A percentile compares a stretch with the other conserved stretches of the same genome.
These are phyloP conservation scores for Spongospora subterranea DNA, from an alignment of 208 protist species.

Conservation along the genomic window DNA sequence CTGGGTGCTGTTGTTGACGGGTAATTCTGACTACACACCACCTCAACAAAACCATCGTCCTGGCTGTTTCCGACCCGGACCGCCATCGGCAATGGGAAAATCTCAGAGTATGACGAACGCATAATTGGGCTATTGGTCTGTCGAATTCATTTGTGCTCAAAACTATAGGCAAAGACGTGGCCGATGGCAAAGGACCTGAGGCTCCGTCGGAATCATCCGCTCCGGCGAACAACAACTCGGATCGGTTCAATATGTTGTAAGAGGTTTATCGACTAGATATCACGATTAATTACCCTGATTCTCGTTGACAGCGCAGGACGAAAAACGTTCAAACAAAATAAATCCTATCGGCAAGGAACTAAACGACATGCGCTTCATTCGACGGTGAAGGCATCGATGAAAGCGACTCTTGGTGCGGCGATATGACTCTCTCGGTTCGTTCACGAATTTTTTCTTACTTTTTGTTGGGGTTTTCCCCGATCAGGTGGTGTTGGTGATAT, in stretches of 20 bases:
- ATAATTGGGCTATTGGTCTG: neutral
- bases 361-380: slow-evolving; percentile 32
- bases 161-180: slow-evolving; percentile 11
- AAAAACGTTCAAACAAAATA: slow-evolving; percentile 53
- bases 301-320: neutral
- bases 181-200: neutral
- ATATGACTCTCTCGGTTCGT: too few species aligned
- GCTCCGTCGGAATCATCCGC: neutral
- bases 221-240: neutral
- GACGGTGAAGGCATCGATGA: slow-evolving; percentile 37
- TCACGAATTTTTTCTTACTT: too few species aligned
- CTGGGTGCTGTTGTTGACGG: neutral
- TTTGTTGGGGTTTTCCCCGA: too few species aligned
- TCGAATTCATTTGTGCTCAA: neutral
- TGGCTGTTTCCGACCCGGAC: neutral
- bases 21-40: neutral
- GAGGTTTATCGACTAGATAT: neutral
- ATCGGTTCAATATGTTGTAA: slow-evolving; percentile 27
- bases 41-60: neutral
- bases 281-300: neutral
- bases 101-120: slow-evolving; percentile 24
- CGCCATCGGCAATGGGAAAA: slow-evolving; percentile 3
- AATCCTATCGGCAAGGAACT: slow-evolving; percentile 24
- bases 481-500: slow-evolving; percentile 67
- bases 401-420: slow-evolving; percentile 10